Conservation (phyloP, 345 rosid species). For the Pseudoturritis turrita region DNA sequence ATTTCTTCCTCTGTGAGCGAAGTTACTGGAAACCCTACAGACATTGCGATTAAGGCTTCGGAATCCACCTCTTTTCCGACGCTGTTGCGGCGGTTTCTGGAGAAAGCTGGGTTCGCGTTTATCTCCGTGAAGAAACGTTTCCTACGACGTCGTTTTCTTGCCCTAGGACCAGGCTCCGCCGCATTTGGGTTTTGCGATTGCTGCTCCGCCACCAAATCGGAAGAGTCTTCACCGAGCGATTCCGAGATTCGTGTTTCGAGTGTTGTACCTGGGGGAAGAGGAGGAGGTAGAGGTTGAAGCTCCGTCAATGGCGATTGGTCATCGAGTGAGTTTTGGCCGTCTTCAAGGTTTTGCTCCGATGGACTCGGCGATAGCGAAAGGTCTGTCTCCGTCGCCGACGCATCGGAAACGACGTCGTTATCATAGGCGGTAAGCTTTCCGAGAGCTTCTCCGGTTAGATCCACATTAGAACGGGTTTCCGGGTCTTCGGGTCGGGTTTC, state of each 20-base stretch:
- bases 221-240: constrained; percentile 63
- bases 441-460: constrained; percentile 17
- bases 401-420: constrained; percentile 41
- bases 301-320: constrained; percentile 31
- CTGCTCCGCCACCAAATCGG: constrained; percentile 53
- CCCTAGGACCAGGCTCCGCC: constrained; percentile 47
- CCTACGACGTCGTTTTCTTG: constrained; percentile 67
- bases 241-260: constrained; percentile 52
- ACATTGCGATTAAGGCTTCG: constrained; percentile 77
- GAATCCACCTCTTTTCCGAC: constrained; percentile 67
- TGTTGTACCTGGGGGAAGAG: constrained; percentile 9
- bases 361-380: constrained; percentile 36
- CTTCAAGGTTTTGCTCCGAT: constrained; percentile 40
- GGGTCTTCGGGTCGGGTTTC: constrained; percentile 11
- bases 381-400: constrained; percentile 51
- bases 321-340: constrained; percentile 36
- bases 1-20: constrained; percentile 95
- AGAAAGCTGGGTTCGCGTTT: constrained; percentile 57
- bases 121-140: constrained; percentile 91
- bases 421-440: constrained; percentile 34
- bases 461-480: neutral
- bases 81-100: constrained; percentile 54
- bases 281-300: constrained; percentile 22
- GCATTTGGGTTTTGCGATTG: constrained; percentile 44
- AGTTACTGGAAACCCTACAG: constrained; percentile 87